Evolutionary conservation across 1,284 basidiomycete genomes (phyloP), one percentile per base, ranked within the genome.

Genomic region (Phlebopus sp.): DNA sequence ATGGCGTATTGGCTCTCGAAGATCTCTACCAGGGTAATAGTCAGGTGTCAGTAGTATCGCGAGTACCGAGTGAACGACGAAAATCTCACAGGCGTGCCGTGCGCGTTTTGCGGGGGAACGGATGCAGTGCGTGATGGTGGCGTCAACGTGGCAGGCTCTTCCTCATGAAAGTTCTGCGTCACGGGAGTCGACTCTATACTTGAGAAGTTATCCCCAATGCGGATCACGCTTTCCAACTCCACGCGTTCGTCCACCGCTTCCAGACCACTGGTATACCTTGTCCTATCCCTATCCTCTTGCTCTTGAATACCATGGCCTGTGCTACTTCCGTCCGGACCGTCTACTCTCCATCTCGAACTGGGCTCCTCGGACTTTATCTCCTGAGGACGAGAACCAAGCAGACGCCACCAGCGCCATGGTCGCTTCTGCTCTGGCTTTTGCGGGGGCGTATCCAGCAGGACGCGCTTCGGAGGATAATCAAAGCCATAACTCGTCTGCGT

Each of bases 321-420:
- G n/a, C 52, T 62, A 17, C 53, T 58, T 5, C 40, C 45, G 30
- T 63, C 61, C 0, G 54, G 45, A 14, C n/a, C 64, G 6, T 64
- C 62, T 10, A 64, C 43, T 17, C 39, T 56, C 62, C 62, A 68
- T 1, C 46, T 45, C 1, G 18, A 37, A 7, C 37, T 27, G 30
- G 66, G 64, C 14, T 62, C 51, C 8, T 46, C 25, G 10, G 62
- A 46, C 36, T 47, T 58, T 50, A 64, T 30, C 44, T 68, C 51
- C n/a, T 36, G 44, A 4, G 65, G 64, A 5, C 62, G 55, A 5
- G 59, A 51, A 4, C 62, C 53, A 5, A 67, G 46, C 18, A 59
- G 0, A 44, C 54, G 39, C 60, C 64, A 66, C 61, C 64, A 63
- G 5, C 64, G 63, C 7, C 59, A 23, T n/a, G 29, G 0, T 4